Conservation (phyloP, 805 yeast species). For the Metschnikowia corniflorae region DNA sequence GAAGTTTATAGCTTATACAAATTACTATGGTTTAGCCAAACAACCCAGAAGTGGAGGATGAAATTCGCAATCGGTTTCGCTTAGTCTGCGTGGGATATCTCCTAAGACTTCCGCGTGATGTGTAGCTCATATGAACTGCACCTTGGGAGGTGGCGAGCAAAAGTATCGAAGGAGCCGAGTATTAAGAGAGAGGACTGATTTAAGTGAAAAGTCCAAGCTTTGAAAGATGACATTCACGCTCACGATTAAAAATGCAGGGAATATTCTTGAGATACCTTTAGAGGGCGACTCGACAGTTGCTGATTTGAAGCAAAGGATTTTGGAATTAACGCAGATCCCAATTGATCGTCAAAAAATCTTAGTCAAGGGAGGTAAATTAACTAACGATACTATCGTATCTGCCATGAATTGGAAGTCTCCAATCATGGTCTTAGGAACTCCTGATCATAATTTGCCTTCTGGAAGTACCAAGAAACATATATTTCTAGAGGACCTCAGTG, state of each 20-base stretch:
- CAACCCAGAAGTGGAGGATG: too few relatives aligned
- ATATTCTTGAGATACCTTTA: constrained; percentile 38
- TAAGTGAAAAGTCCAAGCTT: too few relatives aligned
- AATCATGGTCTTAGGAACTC: constrained; percentile 90
- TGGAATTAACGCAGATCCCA: constrained; percentile 76
- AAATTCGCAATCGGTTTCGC: too few relatives aligned
- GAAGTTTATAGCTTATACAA: too few relatives aligned
- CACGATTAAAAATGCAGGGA: constrained; percentile 41
- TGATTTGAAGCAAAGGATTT: constrained; percentile 65
- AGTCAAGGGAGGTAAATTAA: constrained; percentile 83
- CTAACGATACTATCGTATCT: constrained; percentile 59
- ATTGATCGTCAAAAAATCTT: constrained; percentile 85
- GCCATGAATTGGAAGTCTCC: constrained; percentile 58
- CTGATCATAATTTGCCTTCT: constrained; percentile 56
- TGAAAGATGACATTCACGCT: constrained; percentile 16
- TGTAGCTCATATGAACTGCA: too few relatives aligned
- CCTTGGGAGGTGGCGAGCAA: too few relatives aligned
- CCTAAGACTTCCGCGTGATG: too few relatives aligned
- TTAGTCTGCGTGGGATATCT: too few relatives aligned
- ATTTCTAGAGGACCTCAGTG: constrained; percentile 67
- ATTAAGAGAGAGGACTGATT: too few relatives aligned
- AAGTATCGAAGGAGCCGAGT: too few relatives aligned
- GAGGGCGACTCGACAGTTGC: constrained; percentile 55
- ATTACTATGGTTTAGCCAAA: too few relatives aligned
- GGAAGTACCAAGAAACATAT: constrained; percentile 53